Percentiles rank a stretch among this genome's conserved stretches.
phyloP scores from a whole-genome alignment of 2,329 filamentous ascomycete genomes.

The Saccharata proteae region DNA sequence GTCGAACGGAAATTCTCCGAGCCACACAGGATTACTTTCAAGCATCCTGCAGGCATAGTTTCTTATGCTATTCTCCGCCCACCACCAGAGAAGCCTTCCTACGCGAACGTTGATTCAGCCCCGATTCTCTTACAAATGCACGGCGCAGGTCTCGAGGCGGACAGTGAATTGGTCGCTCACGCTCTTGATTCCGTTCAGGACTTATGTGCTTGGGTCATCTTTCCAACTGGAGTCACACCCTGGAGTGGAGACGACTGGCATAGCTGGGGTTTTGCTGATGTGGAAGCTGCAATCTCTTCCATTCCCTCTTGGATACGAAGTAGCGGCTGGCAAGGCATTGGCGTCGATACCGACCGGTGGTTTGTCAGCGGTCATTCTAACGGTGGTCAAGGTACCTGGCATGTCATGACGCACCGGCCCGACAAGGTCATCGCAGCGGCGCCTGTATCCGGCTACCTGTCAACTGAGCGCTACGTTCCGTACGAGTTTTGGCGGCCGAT shows the following conservation, averaged over 20 bases:
- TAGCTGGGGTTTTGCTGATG: constrained; percentile 44
- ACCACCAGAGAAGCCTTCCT: constrained; percentile 31
- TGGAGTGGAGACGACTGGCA: constrained; percentile 54
- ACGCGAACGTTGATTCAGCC: constrained; percentile 16
- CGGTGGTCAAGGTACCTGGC: constrained; percentile 49
- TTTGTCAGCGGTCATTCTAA: constrained; percentile 48
- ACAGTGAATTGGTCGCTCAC: constrained; percentile 33
- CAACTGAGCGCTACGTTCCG: constrained; percentile 47
- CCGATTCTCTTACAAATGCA: constrained; percentile 43
- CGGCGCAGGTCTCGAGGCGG: constrained; percentile 45
- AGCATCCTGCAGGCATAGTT: constrained; percentile 41
- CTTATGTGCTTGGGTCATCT: constrained; percentile 43
- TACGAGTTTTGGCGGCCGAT: constrained; percentile 43
- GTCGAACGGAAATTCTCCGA: no score
- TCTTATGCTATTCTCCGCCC: constrained; percentile 47
- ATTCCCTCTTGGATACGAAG: constrained; percentile 39
- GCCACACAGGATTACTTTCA: constrained; percentile 42
- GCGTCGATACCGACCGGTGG: constrained; percentile 35
- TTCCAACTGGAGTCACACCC: constrained; percentile 44
- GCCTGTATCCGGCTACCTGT: constrained; percentile 46
- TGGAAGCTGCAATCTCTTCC: constrained; percentile 38
- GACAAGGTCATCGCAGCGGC: constrained; percentile 45
- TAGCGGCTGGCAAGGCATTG: constrained; percentile 36
- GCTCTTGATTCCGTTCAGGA: constrained; percentile 39
- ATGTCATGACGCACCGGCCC: constrained; percentile 41